These are phyloP conservation scores for Penicillium sp. DNA, from an alignment of 2,329 filamentous ascomycete species.

Conservation along the genomic window DNA sequence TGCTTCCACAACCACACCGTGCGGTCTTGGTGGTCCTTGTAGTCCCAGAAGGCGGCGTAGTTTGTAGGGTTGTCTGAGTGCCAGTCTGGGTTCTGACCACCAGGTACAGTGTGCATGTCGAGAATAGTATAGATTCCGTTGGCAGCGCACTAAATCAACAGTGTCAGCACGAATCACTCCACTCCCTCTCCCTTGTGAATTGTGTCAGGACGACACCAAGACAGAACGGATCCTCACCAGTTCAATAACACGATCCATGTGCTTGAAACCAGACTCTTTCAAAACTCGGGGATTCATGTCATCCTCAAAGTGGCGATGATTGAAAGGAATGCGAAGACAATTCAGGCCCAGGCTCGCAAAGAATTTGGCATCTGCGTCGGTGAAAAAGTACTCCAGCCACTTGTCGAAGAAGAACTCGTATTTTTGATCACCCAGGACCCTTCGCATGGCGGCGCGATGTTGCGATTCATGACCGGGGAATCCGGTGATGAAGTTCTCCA, in stretches of 20 bases:
- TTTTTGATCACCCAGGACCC: slow-evolving; percentile 51
- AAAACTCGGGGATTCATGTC: slow-evolving; percentile 44
- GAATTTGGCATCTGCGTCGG: slow-evolving; percentile 53
- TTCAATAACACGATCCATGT: slow-evolving; percentile 44
- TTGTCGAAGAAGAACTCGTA: slow-evolving; percentile 57
- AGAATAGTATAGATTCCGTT: slow-evolving; percentile 48
- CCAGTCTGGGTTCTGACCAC: slow-evolving; percentile 49
- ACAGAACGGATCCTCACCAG: slow-evolving; percentile 22
- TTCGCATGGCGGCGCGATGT: slow-evolving; percentile 49
- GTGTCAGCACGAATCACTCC: neutral
- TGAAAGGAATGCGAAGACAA: slow-evolving; percentile 56
- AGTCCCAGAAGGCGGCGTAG: slow-evolving; percentile 47
- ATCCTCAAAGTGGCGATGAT: slow-evolving; percentile 51
- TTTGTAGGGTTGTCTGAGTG: slow-evolving; percentile 45
- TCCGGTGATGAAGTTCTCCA: slow-evolving; percentile 62
- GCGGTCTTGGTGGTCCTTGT: slow-evolving; percentile 47
- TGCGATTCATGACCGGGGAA: slow-evolving; percentile 54
- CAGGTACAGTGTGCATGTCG: slow-evolving; percentile 46
- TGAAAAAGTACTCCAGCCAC: slow-evolving; percentile 55
- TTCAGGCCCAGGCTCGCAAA: slow-evolving; percentile 53
- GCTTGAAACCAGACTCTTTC: slow-evolving; percentile 44
- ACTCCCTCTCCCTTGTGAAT: neutral
- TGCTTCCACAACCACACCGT: slow-evolving; percentile 47
- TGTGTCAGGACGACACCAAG: neutral
- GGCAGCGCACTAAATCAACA: slow-evolving; percentile 34